Base-by-base conservation (phyloP, 805 yeast species). In the Scheffersomyces coipomensis region DNA sequence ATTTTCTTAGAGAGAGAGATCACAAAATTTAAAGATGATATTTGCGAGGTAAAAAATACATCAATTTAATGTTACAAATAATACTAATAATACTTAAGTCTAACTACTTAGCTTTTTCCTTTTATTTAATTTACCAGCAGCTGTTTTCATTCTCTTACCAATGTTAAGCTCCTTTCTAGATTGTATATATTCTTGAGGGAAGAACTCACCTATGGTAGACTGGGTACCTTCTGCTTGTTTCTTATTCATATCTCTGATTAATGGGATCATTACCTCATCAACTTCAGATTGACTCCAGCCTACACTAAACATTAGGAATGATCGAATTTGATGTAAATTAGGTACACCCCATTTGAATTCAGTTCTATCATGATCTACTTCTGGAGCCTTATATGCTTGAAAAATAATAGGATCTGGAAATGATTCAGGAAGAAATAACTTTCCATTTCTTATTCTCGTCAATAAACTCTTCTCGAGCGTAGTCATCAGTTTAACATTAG, bases 331-430 rank as follows among this genome's bases (percentile, higher is more conserved):
- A 50, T 89, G 97, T 42, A 90, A 62, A 56, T 87, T 88, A 0
- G 97, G 97, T 2, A 70, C 64, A 0, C 97, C 98, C 99, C 99
- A 93, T 34, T 76, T 76, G 62, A 93, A 90, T 39, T 75, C 73
- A 0, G 90, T 85, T 33, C 67, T 66, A 56, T 90, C 97, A 29
- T 72, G 72, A 56, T 93, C 98, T 3, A 93, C 96, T 24, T 83
- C 88, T 0, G 99, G 97, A 9, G 69, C 55, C 16, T 72, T 45
- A 58, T 93, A 93, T 0, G 97, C 97, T 17, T 84, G 79, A 24
- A 65, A 65, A 1, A 93, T 88, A 1, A 72, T 66, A 4, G 56
- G 61, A 50, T 85, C 87, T 0, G 98, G 97, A 52, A 88, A 90
- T 2, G 64, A 63, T 1, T 75, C 72, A 13, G 81, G 79, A 12